Percentiles rank a stretch among this genome's conserved stretches.
Conservation (phyloP, 140 eudicot genomes). For the Senecio squalidus region DNA sequence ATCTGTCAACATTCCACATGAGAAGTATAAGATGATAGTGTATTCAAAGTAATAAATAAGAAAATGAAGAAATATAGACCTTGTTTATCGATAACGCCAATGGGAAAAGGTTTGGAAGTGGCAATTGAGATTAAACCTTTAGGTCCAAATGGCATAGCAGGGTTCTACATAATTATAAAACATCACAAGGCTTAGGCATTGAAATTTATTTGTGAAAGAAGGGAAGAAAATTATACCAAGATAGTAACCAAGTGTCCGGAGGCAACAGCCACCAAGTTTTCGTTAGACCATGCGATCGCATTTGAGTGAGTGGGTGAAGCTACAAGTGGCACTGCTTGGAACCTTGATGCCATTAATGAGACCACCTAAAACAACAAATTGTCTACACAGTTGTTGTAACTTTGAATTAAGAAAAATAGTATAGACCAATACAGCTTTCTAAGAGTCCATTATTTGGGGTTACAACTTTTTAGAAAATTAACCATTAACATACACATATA, state of each 20-base stretch:
- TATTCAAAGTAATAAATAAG: too few species aligned
- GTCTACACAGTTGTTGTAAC: too few species aligned
- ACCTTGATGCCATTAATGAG: slow-evolving; percentile 43
- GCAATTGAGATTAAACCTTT: slow-evolving; percentile 71
- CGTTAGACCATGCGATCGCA: slow-evolving; percentile 84
- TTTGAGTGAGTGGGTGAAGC: slow-evolving; percentile 67
- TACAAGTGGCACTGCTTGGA: slow-evolving; percentile 70
- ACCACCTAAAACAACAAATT: slow-evolving; percentile 11
- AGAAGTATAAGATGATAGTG: too few species aligned
- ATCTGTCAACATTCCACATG: slow-evolving; percentile 35
- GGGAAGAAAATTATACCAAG: slow-evolving; percentile 28
- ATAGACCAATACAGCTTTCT: too few species aligned
- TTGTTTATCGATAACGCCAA: slow-evolving; percentile 53
- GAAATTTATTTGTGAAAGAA: not conserved
- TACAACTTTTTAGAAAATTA: too few species aligned
- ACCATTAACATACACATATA: too few species aligned
- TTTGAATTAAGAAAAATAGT: too few species aligned
- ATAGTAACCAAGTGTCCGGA: slow-evolving; percentile 62
- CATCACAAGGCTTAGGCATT: not conserved
- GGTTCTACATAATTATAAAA: slow-evolving; percentile 39
- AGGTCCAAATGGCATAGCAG: slow-evolving; percentile 58
- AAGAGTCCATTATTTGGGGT: too few species aligned
- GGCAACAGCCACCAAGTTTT: slow-evolving; percentile 82
- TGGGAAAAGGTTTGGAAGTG: slow-evolving; percentile 41
- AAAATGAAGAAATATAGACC: slow-evolving; percentile 24